Conservation (phyloP, 2,329 filamentous ascomycete species). For the Aspergillus glaucus region DNA sequence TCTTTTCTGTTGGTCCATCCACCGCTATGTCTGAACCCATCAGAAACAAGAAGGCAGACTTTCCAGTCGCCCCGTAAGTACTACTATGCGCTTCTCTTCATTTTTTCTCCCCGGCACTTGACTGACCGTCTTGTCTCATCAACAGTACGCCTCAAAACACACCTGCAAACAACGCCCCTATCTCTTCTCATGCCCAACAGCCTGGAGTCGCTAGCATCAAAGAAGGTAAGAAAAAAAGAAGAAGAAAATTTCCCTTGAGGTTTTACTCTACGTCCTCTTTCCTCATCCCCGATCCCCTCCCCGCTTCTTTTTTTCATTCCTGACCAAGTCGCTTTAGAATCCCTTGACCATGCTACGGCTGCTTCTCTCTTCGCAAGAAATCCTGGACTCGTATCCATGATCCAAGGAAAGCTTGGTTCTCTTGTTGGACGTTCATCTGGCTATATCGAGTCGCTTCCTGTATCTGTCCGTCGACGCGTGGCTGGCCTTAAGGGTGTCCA, state of each 20-base stretch:
- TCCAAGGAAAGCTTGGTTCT: slow-evolving; percentile 89
- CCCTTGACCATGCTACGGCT: slow-evolving; percentile 77
- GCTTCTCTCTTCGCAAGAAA: slow-evolving; percentile 94
- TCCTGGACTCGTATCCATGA: slow-evolving; percentile 91
- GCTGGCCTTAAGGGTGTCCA: slow-evolving; percentile 95
- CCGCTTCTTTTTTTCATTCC: slow-evolving; percentile 8
- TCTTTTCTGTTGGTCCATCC: slow-evolving; percentile 6
- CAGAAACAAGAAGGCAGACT: slow-evolving; percentile 59
- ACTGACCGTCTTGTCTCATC: slow-evolving; percentile 20
- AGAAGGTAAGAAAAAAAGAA: slow-evolving; percentile 67
- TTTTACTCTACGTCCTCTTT: slow-evolving; percentile 5
- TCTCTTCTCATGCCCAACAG: slow-evolving; percentile 94
- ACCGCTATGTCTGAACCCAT: slow-evolving; percentile 59
- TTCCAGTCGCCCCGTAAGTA: slow-evolving; percentile 59
- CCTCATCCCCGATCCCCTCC: background rate
- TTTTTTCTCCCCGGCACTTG: background rate
- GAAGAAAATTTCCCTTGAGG: background rate
- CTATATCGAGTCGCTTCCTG: slow-evolving; percentile 93
- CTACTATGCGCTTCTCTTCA: slow-evolving; percentile 14
- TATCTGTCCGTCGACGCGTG: slow-evolving; percentile 83
- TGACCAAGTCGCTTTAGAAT: slow-evolving; percentile 56
- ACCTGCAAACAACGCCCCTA: slow-evolving; percentile 88
- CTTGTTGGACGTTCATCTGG: slow-evolving; percentile 93
- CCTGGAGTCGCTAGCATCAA: slow-evolving; percentile 92
- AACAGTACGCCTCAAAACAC: slow-evolving; percentile 96